Conservation (phyloP, 257 asterid species). For the Coffea eugenioides region DNA sequence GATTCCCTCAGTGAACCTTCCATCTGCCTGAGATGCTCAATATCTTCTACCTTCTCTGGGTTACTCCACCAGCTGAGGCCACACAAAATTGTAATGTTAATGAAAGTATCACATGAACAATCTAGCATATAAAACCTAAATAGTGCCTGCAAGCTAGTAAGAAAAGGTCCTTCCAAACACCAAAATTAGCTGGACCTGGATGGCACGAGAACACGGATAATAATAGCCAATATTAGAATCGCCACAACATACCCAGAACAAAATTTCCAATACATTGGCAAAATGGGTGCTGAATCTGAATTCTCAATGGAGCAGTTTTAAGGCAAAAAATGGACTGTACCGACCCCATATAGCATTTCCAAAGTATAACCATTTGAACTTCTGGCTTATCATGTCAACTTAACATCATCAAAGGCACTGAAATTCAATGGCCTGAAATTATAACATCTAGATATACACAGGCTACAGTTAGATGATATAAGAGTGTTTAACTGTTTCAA, state of each 20-base stretch:
- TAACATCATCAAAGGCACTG: not conserved
- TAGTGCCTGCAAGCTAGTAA: not conserved
- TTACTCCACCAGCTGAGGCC: constrained; percentile 72
- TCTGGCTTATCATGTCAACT: not conserved
- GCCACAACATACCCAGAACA: not conserved
- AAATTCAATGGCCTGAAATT: not conserved
- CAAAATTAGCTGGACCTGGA: not conserved
- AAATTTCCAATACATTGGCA: not conserved
- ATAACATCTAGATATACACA: not conserved
- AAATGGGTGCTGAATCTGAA: not conserved
- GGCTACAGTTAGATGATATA: not conserved
- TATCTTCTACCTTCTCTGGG: constrained; percentile 64
- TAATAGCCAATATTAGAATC: not conserved
- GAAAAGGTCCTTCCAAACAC: not conserved
- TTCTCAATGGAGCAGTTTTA: not conserved
- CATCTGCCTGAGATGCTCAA: constrained; percentile 73
- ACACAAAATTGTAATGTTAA: not conserved
- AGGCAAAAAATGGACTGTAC: not conserved
- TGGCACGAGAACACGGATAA: not conserved
- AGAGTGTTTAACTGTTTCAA: not conserved
- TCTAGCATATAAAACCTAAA: not conserved
- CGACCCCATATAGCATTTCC: not conserved
- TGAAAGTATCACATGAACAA: not conserved
- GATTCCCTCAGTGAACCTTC: constrained; percentile 60
- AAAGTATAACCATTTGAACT: not conserved